These are phyloP conservation scores for Termitomyces sp. DNA, from an alignment of 768 basidiomycete species.

Conservation along the genomic window DNA sequence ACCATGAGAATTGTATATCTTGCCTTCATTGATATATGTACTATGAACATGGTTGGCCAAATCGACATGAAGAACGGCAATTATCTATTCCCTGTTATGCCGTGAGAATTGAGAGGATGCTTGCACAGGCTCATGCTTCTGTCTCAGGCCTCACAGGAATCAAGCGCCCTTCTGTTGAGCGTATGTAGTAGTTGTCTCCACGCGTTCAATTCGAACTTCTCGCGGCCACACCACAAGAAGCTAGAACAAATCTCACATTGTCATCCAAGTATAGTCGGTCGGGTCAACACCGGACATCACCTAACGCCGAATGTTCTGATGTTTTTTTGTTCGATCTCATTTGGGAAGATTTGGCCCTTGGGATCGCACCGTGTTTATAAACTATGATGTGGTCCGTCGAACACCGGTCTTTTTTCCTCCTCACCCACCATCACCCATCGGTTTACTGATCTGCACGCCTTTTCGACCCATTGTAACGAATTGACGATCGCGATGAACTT, in stretches of 20 bases:
- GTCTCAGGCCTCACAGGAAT: too few relatives aligned
- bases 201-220: not conserved
- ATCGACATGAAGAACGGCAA: not conserved
- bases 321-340: not conserved
- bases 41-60: not conserved
- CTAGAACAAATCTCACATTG: slow-evolving; percentile 4
- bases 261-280: slow-evolving; percentile 1
- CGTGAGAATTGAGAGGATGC: too few relatives aligned
- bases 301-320: slow-evolving; percentile 13
- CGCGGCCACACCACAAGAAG: too few relatives aligned
- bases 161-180: not conserved
- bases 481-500: not conserved
- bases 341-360: too few relatives aligned
- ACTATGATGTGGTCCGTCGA: not conserved
- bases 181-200: not conserved
- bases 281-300: slow-evolving; percentile 8
- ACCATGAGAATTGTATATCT: too few relatives aligned
- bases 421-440: not conserved
- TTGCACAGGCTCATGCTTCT: not conserved
- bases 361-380: slow-evolving; percentile 3
- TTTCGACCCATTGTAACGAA: not conserved
- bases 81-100: not conserved
- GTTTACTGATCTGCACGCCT: not conserved
- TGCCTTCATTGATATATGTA: not conserved
- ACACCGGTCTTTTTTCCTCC: not conserved